Percentiles rank a stretch among this genome's conserved stretches.
Evolutionary conservation across 179 eudicot genomes (phyloP).

Genomic region (Sideroxylon spinosum): DNA sequence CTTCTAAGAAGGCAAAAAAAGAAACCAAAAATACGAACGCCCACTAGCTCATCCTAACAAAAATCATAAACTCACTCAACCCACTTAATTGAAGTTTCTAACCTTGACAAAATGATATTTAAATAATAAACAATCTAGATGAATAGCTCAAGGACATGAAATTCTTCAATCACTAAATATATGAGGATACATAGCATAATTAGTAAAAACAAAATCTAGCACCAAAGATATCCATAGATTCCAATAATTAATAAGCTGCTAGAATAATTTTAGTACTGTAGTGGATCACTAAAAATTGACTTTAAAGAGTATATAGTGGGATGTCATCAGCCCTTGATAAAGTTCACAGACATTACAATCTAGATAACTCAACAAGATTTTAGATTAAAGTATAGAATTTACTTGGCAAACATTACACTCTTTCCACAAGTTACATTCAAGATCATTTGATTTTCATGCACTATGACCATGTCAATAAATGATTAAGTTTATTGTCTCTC

Average conservation of each 20-base stretch:
- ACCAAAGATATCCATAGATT: background rate
- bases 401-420: no score
- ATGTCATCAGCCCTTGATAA: no score
- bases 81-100: constrained; percentile 27
- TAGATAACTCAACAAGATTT: no score
- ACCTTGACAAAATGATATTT: background rate
- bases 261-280: background rate
- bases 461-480: no score
- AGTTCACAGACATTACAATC: no score
- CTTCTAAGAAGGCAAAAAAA: constrained; percentile 49
- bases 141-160: background rate
- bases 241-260: background rate
- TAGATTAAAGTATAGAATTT: no score
- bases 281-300: background rate
- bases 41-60: constrained; percentile 48
- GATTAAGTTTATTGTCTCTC: no score
- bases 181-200: background rate
- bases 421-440: no score
- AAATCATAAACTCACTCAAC: constrained; percentile 58
- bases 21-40: constrained; percentile 62
- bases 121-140: background rate
- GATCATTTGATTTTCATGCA: no score
- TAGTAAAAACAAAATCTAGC: background rate
- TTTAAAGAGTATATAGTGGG: background rate
- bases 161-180: no score